A percentile compares a stretch with the other conserved stretches of the same genome.
These are phyloP conservation scores for Schizochytrium sp. DNA, from an alignment of 108 stramenopile genomes.

Conservation along the genomic window DNA sequence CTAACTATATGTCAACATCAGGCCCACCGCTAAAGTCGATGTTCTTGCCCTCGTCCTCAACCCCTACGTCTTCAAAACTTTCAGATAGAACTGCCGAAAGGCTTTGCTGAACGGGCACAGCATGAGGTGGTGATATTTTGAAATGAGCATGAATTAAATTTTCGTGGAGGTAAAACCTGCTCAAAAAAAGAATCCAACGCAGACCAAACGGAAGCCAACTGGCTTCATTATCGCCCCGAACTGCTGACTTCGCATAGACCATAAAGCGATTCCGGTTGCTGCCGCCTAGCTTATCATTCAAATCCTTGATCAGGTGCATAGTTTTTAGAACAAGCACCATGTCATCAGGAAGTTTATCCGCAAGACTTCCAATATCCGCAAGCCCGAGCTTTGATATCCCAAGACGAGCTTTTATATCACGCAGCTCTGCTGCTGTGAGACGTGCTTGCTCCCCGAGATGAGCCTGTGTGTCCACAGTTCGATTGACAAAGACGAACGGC, in stretches of 20 bases:
- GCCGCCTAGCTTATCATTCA: slow-evolving; percentile 42
- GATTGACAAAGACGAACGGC: slow-evolving; percentile 38
- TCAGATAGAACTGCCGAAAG: slow-evolving; percentile 9
- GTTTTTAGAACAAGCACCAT: slow-evolving; percentile 55
- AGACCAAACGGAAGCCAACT: background rate
- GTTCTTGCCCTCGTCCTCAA: too few relatives aligned
- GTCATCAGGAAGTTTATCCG: slow-evolving; percentile 42
- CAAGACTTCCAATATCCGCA: slow-evolving; percentile 4
- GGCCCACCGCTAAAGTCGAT: too few relatives aligned
- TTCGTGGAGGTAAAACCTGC: slow-evolving; percentile 11
- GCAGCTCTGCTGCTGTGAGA: background rate
- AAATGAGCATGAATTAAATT: background rate
- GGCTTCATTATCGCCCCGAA: background rate
- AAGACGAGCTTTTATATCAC: background rate
- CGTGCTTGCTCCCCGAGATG: slow-evolving; percentile 20
- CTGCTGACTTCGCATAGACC: slow-evolving; percentile 35
- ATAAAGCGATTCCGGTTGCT: slow-evolving; percentile 35
- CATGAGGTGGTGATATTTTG: background rate
- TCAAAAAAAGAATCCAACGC: slow-evolving; percentile 7
- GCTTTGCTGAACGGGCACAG: slow-evolving; percentile 40
- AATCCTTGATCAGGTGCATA: slow-evolving; percentile 40
- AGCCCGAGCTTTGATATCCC: slow-evolving; percentile 26
- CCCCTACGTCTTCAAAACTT: background rate
- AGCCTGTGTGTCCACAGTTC: slow-evolving; percentile 21
- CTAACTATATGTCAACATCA: too few relatives aligned